A percentile compares a stretch with the other conserved stretches of the same genome.
Conservation (phyloP, 2,329 filamentous ascomycete species). For the Fusarium sarcochroum region DNA sequence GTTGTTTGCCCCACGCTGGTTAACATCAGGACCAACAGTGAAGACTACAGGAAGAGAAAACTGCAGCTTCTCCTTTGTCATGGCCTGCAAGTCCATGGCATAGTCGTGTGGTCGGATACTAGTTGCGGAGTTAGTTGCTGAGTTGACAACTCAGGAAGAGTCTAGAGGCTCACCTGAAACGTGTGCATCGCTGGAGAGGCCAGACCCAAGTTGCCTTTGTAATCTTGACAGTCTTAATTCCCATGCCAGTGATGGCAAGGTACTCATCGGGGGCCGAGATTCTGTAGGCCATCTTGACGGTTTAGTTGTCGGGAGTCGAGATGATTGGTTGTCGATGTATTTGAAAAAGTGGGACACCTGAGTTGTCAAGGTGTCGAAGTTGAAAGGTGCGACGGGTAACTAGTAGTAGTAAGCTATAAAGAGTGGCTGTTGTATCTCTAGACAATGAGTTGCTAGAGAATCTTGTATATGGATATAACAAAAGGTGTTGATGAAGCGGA, state of each 20-base stretch:
- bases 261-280: conserved; percentile 85
- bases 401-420: conserved; percentile 9
- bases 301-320: neutral
- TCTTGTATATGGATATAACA: neutral
- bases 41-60: conserved; percentile 88
- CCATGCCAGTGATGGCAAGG: conserved; percentile 87
- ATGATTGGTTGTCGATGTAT: neutral
- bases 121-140: conserved; percentile 5
- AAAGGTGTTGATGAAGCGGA: conserved; percentile 10
- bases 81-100: conserved; percentile 84
- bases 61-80: conserved; percentile 90
- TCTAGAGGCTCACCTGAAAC: conserved; percentile 56
- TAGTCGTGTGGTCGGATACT: conserved; percentile 85
- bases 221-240: conserved; percentile 80
- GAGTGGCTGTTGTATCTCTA: conserved; percentile 22
- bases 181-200: conserved; percentile 77
- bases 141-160: neutral
- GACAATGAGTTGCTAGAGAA: conserved; percentile 15
- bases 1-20: conserved; percentile 66
- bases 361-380: neutral
- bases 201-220: conserved; percentile 81
- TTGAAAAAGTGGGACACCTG: neutral
- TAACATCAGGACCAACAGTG: conserved; percentile 85
- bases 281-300: conserved; percentile 69
- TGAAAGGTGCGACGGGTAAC: neutral